These are phyloP conservation scores for Pleurotus pulmonarius DNA, from an alignment of 768 basidiomycete species.

Conservation along the genomic window DNA sequence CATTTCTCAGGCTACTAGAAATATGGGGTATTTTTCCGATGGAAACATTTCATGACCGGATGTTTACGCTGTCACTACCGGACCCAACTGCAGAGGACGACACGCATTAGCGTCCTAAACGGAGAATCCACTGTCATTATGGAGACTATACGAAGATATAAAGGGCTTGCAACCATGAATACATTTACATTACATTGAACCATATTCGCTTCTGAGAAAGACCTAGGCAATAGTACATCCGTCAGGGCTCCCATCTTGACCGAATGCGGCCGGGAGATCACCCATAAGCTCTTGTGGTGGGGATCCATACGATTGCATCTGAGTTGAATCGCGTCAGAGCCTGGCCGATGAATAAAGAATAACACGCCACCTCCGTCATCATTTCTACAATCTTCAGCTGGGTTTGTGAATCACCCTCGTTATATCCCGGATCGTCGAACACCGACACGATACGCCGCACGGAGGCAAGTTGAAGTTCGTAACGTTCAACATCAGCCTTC, in stretches of 20 bases:
- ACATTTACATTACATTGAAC: constrained; percentile 6
- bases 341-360: background rate
- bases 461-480: constrained; percentile 53
- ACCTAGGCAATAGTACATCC: constrained; percentile 24
- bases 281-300: constrained; percentile 86
- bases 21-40: too few species aligned
- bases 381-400: constrained; percentile 53
- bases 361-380: constrained; percentile 66
- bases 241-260: constrained; percentile 42
- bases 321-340: background rate
- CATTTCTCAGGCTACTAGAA: background rate
- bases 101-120: too few species aligned
- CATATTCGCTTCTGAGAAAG: background rate
- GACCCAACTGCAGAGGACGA: too few species aligned
- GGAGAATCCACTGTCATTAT: background rate
- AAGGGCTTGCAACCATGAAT: background rate
- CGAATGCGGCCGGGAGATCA: constrained; percentile 70
- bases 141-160: background rate
- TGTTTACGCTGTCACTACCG: background rate
- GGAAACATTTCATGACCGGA: background rate
- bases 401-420: constrained; percentile 47
- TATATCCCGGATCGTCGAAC: constrained; percentile 62
- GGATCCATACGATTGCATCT: constrained; percentile 79
- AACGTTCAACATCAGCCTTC: constrained; percentile 58
- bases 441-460: constrained; percentile 56